Conservation (phyloP, 73 alveolate genomes). For the Tetrahymena elliotti region DNA sequence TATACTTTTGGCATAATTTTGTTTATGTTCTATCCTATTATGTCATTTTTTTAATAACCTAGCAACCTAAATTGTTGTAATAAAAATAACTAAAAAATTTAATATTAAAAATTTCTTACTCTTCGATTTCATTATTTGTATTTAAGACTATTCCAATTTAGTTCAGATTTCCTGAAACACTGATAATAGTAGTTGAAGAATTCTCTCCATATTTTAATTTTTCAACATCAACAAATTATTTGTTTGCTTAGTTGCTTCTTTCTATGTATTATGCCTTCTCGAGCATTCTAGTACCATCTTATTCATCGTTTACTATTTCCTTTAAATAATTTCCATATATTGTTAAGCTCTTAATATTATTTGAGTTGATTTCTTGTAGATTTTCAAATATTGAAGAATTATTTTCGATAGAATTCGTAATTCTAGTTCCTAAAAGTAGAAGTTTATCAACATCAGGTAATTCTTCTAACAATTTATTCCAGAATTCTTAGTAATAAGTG, state of each 20-base stretch:
- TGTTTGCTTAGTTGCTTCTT: slow-evolving; percentile 29
- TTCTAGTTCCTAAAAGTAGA: slow-evolving; percentile 21
- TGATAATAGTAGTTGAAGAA: slow-evolving; percentile 20
- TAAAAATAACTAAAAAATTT: neutral
- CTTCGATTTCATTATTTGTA: slow-evolving; percentile 11
- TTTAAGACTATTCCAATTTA: slow-evolving; percentile 22
- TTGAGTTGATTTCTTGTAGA: slow-evolving; percentile 30
- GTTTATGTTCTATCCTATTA: slow-evolving; percentile 35
- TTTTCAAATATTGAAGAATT: slow-evolving; percentile 12
- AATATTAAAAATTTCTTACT: neutral
- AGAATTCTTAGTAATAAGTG: slow-evolving; percentile 22
- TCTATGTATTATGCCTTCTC: slow-evolving; percentile 34
- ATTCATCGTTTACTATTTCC: slow-evolving; percentile 38
- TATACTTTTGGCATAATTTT: slow-evolving; percentile 37
- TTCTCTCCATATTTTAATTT: slow-evolving; percentile 42
- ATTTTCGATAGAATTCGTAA: slow-evolving; percentile 23
- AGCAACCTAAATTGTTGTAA: neutral
- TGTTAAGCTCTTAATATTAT: slow-evolving; percentile 16
- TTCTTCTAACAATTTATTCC: slow-evolving; percentile 44
- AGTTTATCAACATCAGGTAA: slow-evolving; percentile 40
- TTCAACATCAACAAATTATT: slow-evolving; percentile 23
- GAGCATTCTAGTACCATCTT: slow-evolving; percentile 15
- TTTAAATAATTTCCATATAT: slow-evolving; percentile 37
- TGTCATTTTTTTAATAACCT: slow-evolving; percentile 27
- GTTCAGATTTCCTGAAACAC: slow-evolving; percentile 38